Evolutionary conservation across 2,329 filamentous ascomycete genomes (phyloP).

Genomic region (Sporothrix protearum): DNA sequence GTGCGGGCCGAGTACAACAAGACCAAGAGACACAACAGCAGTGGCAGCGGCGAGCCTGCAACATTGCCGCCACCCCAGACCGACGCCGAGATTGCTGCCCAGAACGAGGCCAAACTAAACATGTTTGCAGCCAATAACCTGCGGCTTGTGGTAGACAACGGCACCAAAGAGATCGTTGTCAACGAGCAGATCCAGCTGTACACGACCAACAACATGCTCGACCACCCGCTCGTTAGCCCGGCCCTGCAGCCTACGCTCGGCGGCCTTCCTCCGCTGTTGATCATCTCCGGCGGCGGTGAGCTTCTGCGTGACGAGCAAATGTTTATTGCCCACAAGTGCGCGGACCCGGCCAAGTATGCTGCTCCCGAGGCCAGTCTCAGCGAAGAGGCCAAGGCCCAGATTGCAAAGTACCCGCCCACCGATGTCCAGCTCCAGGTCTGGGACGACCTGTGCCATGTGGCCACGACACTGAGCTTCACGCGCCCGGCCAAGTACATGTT

Average conservation of each 20-base stretch:
- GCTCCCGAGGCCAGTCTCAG: slow-evolving; percentile 62
- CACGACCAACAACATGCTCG: slow-evolving; percentile 77
- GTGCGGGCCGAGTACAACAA: slow-evolving; percentile 37
- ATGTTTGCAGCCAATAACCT: slow-evolving; percentile 35
- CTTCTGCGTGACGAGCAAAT: slow-evolving; percentile 91
- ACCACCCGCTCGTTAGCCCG: slow-evolving; percentile 86
- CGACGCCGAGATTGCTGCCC: slow-evolving; percentile 31
- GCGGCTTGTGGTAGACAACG: slow-evolving; percentile 49
- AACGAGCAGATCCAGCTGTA: slow-evolving; percentile 92
- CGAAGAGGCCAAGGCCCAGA: slow-evolving; percentile 55
- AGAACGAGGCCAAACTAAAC: slow-evolving; percentile 13
- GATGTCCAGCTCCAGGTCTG: slow-evolving; percentile 93
- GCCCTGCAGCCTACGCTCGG: slow-evolving; percentile 83
- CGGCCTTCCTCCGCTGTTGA: slow-evolving; percentile 80
- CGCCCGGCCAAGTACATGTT: slow-evolving; percentile 97
- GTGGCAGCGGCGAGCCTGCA: neutral
- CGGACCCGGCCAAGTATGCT: slow-evolving; percentile 73
- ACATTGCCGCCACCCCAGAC: slow-evolving; percentile 28
- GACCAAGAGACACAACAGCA: neutral
- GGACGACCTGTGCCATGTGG: slow-evolving; percentile 92
- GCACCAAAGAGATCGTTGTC: slow-evolving; percentile 64
- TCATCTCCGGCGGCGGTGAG: slow-evolving; percentile 85
- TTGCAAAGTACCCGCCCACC: slow-evolving; percentile 73
- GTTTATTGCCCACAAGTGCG: slow-evolving; percentile 90
- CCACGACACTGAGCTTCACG: slow-evolving; percentile 90